phyloP scores from a whole-genome alignment of 2,329 filamentous ascomycete genomes.

The Dothideomycetes sp. region DNA sequence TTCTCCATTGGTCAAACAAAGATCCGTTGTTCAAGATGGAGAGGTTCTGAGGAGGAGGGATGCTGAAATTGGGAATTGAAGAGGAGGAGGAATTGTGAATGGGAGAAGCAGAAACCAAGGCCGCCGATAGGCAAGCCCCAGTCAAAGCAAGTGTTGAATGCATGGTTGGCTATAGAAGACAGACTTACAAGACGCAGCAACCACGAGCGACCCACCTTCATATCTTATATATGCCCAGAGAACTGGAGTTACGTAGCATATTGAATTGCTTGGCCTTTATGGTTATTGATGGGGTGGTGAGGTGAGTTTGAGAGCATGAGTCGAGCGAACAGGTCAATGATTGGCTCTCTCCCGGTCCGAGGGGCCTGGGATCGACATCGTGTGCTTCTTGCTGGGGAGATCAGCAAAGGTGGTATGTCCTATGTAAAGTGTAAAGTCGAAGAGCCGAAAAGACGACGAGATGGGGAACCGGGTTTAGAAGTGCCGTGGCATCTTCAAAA shows the following conservation, averaged over 20 bases:
- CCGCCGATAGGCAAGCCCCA: not conserved
- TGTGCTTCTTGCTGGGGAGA: not conserved
- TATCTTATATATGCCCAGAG: not conserved
- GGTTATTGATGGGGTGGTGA: slow-evolving; percentile 1
- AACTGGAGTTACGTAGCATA: slow-evolving; percentile 1
- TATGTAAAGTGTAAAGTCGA: too few relatives aligned
- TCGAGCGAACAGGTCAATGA: not conserved
- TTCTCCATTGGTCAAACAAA: slow-evolving; percentile 7
- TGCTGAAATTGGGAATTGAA: not conserved
- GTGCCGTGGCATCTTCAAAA: too few relatives aligned
- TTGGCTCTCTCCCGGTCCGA: not conserved
- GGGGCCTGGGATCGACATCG: slow-evolving; percentile 1
- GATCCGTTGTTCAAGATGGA: slow-evolving; percentile 2
- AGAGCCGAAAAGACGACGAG: too few relatives aligned
- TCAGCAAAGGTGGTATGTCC: too few relatives aligned
- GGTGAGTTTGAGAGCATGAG: not conserved
- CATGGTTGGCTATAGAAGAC: not conserved
- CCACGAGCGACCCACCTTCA: too few relatives aligned
- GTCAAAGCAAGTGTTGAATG: not conserved
- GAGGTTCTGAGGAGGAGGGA: slow-evolving; percentile 4
- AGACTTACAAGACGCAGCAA: not conserved
- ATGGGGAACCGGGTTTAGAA: too few relatives aligned
- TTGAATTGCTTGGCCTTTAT: not conserved
- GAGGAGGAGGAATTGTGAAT: not conserved
- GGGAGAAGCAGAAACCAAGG: slow-evolving; percentile 1